Base-by-base conservation (phyloP, 371 early-diverging fungal species). In the Mucor lusitanicus region DNA sequence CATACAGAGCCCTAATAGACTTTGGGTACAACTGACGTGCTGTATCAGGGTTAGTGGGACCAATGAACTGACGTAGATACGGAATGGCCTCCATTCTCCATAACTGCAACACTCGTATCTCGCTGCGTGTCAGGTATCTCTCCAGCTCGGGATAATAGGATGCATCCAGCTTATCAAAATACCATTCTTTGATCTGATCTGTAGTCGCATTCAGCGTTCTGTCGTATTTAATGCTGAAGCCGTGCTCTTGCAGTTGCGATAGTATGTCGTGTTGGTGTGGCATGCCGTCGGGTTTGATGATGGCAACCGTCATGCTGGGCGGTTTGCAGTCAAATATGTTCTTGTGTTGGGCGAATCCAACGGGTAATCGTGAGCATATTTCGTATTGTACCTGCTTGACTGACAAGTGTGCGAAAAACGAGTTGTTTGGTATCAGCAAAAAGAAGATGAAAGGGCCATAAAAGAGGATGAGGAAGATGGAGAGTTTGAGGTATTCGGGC, bases 211-310 rank as follows among this genome's bases (percentile, higher is more conserved):
- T 32, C 0, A 57, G 21, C 15, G 25, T 35, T n/a, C 63, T 68
- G 19, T 68, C 69, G 7, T 53, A 21, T 3, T 61, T 55, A 28
- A 74, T 60, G 7, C 37, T 40, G 30, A 77, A 77, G 19, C 70
- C 68, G 13, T 65, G 46, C 7, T 64, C 48, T 15, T 61, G 7
- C 3, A 69, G 6, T 25, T 68, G 64, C 2, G 42, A 25, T 32
- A 67, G 21, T 25, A 76, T 70, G 27, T 64, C 19, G 6, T 54
- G 32, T 44, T 67, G 32, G 48, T 71, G 32, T 0, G 56, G n/a
- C 64, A 71, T 71, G 2, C 77, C 74, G 48, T 77, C 74, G 17
- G 77, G 77, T 19, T 77, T 73, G 30, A 77, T 65, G 6, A 77
- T 56, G 13, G 69, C 63, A 6, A 73, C 30, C 17, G 74, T 71